Evolutionary conservation across 176 grass and related monocot genomes (phyloP).

Genomic region (Avena sativa): DNA sequence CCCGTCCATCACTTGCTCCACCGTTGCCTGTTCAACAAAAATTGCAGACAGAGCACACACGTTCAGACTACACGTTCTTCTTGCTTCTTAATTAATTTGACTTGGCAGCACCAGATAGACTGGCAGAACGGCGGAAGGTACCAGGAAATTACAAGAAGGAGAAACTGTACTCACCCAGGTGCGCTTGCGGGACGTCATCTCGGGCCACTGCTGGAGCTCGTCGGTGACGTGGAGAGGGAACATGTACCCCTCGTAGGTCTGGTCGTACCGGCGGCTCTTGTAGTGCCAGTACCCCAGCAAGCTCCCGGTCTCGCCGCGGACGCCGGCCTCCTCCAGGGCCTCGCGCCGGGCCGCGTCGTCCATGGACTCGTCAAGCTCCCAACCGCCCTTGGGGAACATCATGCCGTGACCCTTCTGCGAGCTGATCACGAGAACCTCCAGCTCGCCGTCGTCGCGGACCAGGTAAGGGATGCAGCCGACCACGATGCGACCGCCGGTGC

Average conservation of each 20-base stretch:
- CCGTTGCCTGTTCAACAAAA: conserved; percentile 58
- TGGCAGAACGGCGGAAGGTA: not conserved
- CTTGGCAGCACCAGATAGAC: not conserved
- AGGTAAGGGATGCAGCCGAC: conserved; percentile 96
- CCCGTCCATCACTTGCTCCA: conserved; percentile 67
- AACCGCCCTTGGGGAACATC: conserved; percentile 99
- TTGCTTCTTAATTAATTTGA: not conserved
- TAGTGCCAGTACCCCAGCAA: conserved; percentile 78
- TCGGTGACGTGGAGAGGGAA: conserved; percentile 80
- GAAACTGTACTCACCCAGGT: conserved; percentile 62
- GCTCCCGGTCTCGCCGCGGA: conserved; percentile 53
- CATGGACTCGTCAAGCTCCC: conserved; percentile 88
- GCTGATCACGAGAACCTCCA: conserved; percentile 87
- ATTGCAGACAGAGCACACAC: not conserved
- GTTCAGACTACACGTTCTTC: not conserved
- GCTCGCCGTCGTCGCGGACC: conserved; percentile 32
- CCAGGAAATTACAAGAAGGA: not conserved
- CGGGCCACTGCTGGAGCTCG: conserved; percentile 79
- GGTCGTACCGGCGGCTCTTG: conserved; percentile 77
- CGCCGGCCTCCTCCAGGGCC: conserved; percentile 91
- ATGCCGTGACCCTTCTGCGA: conserved; percentile 93
- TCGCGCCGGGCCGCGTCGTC: conserved; percentile 78
- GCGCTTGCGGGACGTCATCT: conserved; percentile 75
- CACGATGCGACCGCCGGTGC: conserved; percentile 69
- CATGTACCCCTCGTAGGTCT: conserved; percentile 79